Evolutionary conservation across 179 eudicot species (phyloP), one percentile per base, ranked within the genome.

Genomic region (Beta macrorhiza): DNA sequence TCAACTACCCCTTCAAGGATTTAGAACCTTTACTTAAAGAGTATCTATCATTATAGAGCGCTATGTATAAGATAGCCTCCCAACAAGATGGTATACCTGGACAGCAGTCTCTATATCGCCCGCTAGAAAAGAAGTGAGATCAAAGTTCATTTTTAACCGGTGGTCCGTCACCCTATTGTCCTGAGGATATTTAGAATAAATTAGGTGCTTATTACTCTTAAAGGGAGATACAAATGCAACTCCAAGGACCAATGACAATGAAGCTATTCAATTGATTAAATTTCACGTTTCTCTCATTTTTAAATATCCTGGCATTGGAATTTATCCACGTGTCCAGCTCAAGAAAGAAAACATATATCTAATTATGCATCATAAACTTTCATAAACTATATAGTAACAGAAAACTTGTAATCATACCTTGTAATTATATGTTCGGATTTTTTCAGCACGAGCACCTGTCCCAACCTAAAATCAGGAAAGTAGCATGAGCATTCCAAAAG

Each of bases 141-240:
- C 95, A 62, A 96, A 96, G 85, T 96, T 96, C 97, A 96, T 90
- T 87, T 96, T 96, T 77, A 96, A 81, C 80, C 99, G 84, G 85
- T 94, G 99, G 86, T 96, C 99, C 16, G 98, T 96, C 64, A 94
- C 98, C 85, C 99, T 89, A 75, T 91, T 96, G 85, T 96, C 99
- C 99, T 94, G 92, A 3, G 62, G 47, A 81, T 59, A 70, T 59
- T 20, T 15, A 13, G 55, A 0, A 71, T 7, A 12, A 10, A 22
- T 58, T 56, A 17, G 7, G 49, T 47, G 75, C 52, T 15, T 4
- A 55, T 6, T 59, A 65, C 71, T 74, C 12, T 32, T 61, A 12
- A 49, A 44, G 17, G 52, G 53, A 67, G 67, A 84, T 67, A 42
- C 25, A 77, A 13, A 22, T 16, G 22, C 52, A 80, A 49, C 81